phyloP scores from a whole-genome alignment of 2,329 filamentous ascomycete species.

The Tolypocladium sp. region DNA sequence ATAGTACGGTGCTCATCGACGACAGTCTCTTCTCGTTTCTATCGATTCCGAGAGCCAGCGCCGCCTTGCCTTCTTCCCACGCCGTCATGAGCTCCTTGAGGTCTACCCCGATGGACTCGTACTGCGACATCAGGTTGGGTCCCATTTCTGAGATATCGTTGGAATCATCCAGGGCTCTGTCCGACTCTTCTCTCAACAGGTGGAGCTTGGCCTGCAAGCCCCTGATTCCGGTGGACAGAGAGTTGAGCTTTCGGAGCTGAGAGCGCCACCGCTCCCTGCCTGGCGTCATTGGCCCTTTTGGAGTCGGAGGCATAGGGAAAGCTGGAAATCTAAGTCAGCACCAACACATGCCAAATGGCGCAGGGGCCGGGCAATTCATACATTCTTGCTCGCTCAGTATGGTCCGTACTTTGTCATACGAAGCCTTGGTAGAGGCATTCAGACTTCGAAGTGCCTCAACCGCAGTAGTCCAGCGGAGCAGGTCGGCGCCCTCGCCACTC shows the following conservation, averaged over 20 bases:
- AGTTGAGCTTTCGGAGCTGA: constrained; percentile 80
- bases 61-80: constrained; percentile 82
- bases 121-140: constrained; percentile 73
- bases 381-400: constrained; percentile 74
- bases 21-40: constrained; percentile 65
- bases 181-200: constrained; percentile 81
- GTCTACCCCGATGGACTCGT: constrained; percentile 88
- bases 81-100: constrained; percentile 70
- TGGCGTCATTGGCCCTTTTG: constrained; percentile 56
- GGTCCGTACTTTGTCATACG: constrained; percentile 55
- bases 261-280: constrained; percentile 76
- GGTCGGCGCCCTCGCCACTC: constrained; percentile 67
- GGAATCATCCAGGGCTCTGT: constrained; percentile 65
- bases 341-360: neutral
- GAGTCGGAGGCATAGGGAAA: constrained; percentile 44
- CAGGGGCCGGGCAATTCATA: constrained; percentile 29
- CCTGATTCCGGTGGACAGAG: constrained; percentile 81
- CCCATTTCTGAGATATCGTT: constrained; percentile 67
- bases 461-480: constrained; percentile 68
- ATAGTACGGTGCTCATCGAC: constrained; percentile 50
- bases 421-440: constrained; percentile 49
- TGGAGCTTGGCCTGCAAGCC: constrained; percentile 93
- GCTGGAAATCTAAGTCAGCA: constrained; percentile 22
- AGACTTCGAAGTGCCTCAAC: constrained; percentile 65
- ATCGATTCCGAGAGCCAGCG: constrained; percentile 72